Evolutionary conservation across 2,329 filamentous ascomycete species (phyloP), one percentile per base, ranked within the genome.

Genomic region (Fusarium sp.): DNA sequence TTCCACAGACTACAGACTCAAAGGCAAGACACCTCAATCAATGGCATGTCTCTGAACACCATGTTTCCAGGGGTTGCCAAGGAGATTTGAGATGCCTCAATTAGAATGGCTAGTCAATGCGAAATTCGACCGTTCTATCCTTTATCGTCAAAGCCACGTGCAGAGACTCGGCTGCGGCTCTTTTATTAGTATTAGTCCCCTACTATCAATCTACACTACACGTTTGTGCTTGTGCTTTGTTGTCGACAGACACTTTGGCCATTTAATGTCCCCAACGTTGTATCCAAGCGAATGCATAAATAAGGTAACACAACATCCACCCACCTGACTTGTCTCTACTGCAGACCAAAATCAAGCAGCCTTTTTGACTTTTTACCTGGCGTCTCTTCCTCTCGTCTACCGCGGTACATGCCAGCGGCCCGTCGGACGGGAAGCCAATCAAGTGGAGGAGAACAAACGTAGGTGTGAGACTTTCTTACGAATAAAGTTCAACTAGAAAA

Each of bases 361-460:
- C 38, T 41, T 53, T 49, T 50, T 57, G 35, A 3, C 41, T 44
- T 50, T 57, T 29, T 18, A 38, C 8, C 16, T 55, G 15, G 35
- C 31, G 26, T 33, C 5, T 63, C 35, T 54, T 39, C 42, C 49
- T 46, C 50, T 68, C 28, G 54, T 68, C 54, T 54, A 52, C 42
- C 23, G 46, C 53, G 46, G 62, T 47, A 60, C 61, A 66, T 71
- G 68, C 57, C 59, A 69, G 37, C 68, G 68, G 68, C 68, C 68
- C 68, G 68, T 66, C 55, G 48, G 46, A 41, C 64, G 64, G 68
- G 68, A 70, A 69, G 68, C 68, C 68, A 71, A 69, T 70, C 55
- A 71, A 43, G 42, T 57, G 33, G 68, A 65, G 60, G 59, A 68
- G 63, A 44, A 28, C 38, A 37, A 23, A 28, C 65, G 39, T 21